Evolutionary conservation across 306 rosid genomes (phyloP), one percentile per base, ranked within the genome.

Genomic region (Cucurbita pepo): DNA sequence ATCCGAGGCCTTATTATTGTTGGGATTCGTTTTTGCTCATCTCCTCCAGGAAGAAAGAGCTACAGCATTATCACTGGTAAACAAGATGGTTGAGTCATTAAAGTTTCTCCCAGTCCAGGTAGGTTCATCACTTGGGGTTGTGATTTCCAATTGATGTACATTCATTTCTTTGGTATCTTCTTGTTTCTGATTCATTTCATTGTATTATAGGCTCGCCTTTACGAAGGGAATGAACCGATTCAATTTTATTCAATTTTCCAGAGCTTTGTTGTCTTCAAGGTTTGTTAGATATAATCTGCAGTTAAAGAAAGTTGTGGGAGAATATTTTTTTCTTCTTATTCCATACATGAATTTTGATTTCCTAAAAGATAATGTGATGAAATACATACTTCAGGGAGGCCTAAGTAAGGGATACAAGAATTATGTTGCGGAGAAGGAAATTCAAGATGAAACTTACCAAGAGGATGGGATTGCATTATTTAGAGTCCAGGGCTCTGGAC

Each of bases 401-500:
- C 89, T 86, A 48, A 88, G 95, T 81, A 88, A 86, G 76, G 97
- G 89, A 81, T 95, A 91, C 82, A 91, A 89, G 84, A 88, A 77
- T 58, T 81, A 77, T 72, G 73, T 88, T 73, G 82, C 30, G 8
- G 95, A 88, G 83, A 89, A 80, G 75, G 93, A 73, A 81, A 84
- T 85, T 78, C 86, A 90, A 37, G 99, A 91, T 75, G 91, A 85
- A 66, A 95, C 99, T 56, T 95, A 91, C 76, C 83, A 76, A 36
- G 97, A 78, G 75, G 96, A 89, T 45, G 89, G 93, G 50, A 74
- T 91, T 72, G 99, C 96, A 50, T 81, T 95, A 73, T 91, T 95
- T 79, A 92, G 99, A 75, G 86, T 95, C 73, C 99, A 95, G 80
- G 99, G 99, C 80, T 67, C 91, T 57, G 99, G 97, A 71, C 90